Evolutionary conservation across 352 stramenopile species (phyloP), one percentile per base, ranked within the genome.

Genomic region (Phytophthora sansomeana): DNA sequence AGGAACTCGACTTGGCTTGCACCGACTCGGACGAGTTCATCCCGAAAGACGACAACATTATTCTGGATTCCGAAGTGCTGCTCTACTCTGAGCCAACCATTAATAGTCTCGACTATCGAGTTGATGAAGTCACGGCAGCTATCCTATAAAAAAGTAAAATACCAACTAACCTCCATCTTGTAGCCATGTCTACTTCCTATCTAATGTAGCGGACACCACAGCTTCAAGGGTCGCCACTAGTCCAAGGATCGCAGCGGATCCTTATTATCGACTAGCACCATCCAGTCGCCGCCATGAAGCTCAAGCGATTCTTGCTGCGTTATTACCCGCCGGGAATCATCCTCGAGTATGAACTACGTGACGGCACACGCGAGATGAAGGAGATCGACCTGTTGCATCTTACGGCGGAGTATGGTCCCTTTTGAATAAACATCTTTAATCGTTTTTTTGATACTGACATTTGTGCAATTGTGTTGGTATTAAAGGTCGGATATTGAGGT

Each of bases 321-420:
- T 98, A 98, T 77, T 98, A 98, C 67, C 95, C 96, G 56, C 95
- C 95, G 32, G 91, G 95, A 9, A 98, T 99, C 74, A 98, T 98
- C 63, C 84, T 99, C 60, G 96, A 99, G 77, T 98, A 98, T 73
- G 95, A 98, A 67, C 70, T 97, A 35, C 85, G 93, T 36, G 95
- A 99, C 74, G 93, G 91, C 66, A 97, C 89, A 26, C 78, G 90
- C 51, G 91, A 97, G 64, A 97, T 96, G 83, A 99, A 98, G 65
- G 91, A 98, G 72, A 98, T 98, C 50, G 92, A 98, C 67, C 71
- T 99, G 33, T 72, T 98, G 33, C 91, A 98, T 38, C 83, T 98
- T 28, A 97, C 92, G 4, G 89, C 90, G 41, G 92, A 98, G 85
- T 97, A 83, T 21, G 58, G 26, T 43, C n/a, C 9, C n/a, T 24